phyloP scores from a whole-genome alignment of 805 yeast species.

The Lipomyces chichibuensis region DNA sequence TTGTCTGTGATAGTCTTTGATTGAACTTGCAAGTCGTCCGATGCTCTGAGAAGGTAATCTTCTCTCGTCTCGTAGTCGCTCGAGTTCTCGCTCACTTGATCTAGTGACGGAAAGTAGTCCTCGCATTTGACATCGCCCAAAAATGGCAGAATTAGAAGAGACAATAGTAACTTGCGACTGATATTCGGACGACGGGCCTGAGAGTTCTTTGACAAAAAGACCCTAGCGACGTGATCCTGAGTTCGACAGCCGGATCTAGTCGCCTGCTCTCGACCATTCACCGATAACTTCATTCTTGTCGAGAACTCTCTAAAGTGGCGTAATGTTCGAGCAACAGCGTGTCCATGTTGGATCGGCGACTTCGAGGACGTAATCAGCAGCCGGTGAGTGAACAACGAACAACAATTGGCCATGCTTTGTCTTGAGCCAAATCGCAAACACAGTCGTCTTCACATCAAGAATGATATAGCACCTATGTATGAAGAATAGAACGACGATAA shows the following conservation, averaged over 20 bases:
- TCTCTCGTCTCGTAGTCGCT: slow-evolving; percentile 22
- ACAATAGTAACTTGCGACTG: not conserved
- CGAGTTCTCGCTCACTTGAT: slow-evolving; percentile 13
- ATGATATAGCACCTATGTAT: not conserved
- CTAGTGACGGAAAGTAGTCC: slow-evolving; percentile 22
- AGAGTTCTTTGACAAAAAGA: not conserved
- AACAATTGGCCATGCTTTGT: not conserved
- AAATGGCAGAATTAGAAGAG: not conserved
- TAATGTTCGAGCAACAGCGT: not conserved
- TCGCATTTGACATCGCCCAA: not conserved
- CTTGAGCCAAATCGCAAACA: not conserved
- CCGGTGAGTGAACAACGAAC: not conserved
- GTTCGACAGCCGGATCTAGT: not conserved
- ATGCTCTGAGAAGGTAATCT: slow-evolving; percentile 26
- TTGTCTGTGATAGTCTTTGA: slow-evolving; percentile 9
- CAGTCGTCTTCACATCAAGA: not conserved
- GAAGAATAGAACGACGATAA: not conserved
- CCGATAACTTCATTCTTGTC: not conserved
- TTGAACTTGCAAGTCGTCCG: slow-evolving; percentile 10
- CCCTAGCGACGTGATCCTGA: not conserved
- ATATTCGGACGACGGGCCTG: not conserved
- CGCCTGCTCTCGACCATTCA: not conserved
- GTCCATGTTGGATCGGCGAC: not conserved
- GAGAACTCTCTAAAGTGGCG: not conserved
- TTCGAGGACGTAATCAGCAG: not conserved